These are phyloP conservation scores for Venustampulla echinocandica DNA, from an alignment of 495 filamentous ascomycete genomes.

Conservation along the genomic window DNA sequence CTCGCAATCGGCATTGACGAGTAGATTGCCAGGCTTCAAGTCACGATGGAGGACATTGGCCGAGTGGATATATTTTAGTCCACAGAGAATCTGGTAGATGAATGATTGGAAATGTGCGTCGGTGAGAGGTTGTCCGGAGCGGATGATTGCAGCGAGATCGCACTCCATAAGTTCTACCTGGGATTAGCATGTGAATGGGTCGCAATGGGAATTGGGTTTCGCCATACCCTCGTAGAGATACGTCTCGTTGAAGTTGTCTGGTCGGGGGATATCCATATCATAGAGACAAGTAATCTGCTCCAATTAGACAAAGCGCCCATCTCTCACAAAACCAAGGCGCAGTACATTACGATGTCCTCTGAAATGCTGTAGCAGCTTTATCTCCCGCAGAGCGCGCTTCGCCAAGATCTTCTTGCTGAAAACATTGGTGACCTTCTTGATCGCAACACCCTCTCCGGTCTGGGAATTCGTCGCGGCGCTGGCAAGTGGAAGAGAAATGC, in stretches of 20 bases:
- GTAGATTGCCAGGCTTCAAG: slow-evolving; percentile 90
- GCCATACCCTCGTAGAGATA: slow-evolving; percentile 91
- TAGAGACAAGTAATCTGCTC: slow-evolving; percentile 94
- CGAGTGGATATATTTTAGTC: slow-evolving; percentile 97
- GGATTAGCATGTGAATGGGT: slow-evolving; percentile 12
- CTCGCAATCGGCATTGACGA: slow-evolving; percentile 98
- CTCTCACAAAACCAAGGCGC: not conserved
- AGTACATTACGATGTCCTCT: slow-evolving; percentile 60
- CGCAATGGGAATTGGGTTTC: not conserved
- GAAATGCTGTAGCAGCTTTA: slow-evolving; percentile 98
- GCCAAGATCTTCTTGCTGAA: slow-evolving; percentile 99
- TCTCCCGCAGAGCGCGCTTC: slow-evolving; percentile 94
- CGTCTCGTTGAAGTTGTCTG: slow-evolving; percentile 97
- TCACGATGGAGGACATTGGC: slow-evolving; percentile 96
- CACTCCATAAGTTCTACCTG: slow-evolving; percentile 93
- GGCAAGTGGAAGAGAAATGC: slow-evolving; percentile 8
- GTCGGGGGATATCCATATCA: slow-evolving; percentile 98
- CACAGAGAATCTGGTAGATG: slow-evolving; percentile 91
- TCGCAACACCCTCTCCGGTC: slow-evolving; percentile 91
- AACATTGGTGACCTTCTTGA: slow-evolving; percentile 99
- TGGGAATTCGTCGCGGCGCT: slow-evolving; percentile 89
- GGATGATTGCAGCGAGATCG: slow-evolving; percentile 95
- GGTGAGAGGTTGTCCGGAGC: slow-evolving; percentile 89
- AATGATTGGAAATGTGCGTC: slow-evolving; percentile 95
- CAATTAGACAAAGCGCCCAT: slow-evolving; percentile 11